A percentile compares a stretch with the other conserved stretches of the same genome.
These are phyloP conservation scores for Rhynchospora breviuscula DNA, from an alignment of 176 grass and related monocot species.

Conservation along the genomic window DNA sequence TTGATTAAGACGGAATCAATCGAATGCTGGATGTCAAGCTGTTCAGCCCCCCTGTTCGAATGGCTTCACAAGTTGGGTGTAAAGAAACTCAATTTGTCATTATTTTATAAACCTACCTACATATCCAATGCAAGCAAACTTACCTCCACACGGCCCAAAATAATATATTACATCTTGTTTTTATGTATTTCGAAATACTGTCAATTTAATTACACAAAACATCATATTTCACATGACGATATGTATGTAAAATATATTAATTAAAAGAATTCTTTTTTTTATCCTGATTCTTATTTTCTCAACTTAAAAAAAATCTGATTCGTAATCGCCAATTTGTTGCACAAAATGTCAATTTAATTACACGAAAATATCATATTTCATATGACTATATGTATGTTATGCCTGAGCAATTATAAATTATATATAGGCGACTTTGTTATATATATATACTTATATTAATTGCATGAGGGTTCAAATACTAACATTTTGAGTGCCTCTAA, in stretches of 20 bases:
- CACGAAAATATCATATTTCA: too few relatives aligned
- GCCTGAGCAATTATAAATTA: too few relatives aligned
- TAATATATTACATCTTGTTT: neutral
- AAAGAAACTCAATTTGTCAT: neutral
- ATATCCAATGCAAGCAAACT: neutral
- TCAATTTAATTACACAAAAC: too few relatives aligned
- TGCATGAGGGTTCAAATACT: too few relatives aligned
- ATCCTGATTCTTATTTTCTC: neutral
- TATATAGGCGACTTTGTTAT: too few relatives aligned
- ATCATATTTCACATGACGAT: too few relatives aligned
- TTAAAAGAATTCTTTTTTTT: too few relatives aligned
- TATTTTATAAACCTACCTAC: neutral
- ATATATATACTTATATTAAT: too few relatives aligned
- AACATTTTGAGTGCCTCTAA: too few relatives aligned
- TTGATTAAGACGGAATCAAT: conserved; percentile 17
- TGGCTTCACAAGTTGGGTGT: neutral
- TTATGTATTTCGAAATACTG: neutral
- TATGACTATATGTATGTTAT: too few relatives aligned
- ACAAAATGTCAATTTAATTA: neutral
- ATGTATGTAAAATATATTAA: too few relatives aligned
- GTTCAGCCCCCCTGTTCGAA: neutral
- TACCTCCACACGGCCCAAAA: neutral
- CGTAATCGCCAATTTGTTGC: neutral
- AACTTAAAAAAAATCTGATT: neutral
- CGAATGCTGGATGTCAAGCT: conserved; percentile 3